Conservation (phyloP, 768 basidiomycete species). For the Holtermannia corniformis region DNA sequence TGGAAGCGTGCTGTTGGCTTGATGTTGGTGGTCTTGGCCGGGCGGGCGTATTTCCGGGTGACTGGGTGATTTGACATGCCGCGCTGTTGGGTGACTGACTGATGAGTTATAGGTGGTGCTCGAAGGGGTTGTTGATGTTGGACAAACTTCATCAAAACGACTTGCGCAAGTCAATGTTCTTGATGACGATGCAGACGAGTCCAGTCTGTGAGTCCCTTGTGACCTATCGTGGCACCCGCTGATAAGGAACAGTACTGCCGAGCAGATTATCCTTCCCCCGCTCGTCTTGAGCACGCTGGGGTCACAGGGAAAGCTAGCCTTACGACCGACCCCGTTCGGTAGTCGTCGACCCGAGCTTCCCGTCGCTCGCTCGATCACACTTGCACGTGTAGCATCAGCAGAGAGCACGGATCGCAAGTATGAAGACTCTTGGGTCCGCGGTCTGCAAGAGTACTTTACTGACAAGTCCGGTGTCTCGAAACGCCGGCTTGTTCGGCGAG, state of each 20-base stretch:
- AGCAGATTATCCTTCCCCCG: constrained; percentile 32
- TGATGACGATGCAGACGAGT: constrained; percentile 18
- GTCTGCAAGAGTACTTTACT: constrained; percentile 19
- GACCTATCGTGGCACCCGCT: background rate
- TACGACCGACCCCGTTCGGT: constrained; percentile 31
- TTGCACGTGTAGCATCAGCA: constrained; percentile 32
- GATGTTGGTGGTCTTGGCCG: constrained; percentile 32
- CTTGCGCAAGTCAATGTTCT: constrained; percentile 31
- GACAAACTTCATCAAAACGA: no score
- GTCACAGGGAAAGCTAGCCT: constrained; percentile 5
- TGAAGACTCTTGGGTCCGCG: constrained; percentile 28
- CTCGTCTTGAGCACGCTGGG: constrained; percentile 20
- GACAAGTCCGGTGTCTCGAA: background rate
- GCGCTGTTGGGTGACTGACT: background rate
- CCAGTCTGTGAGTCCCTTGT: constrained; percentile 17
- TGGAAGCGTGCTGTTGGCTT: constrained; percentile 32
- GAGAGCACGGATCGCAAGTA: constrained; percentile 34
- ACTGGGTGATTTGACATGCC: constrained; percentile 30
- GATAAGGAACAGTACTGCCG: constrained; percentile 13
- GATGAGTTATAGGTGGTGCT: constrained; percentile 8
- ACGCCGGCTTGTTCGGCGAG: constrained; percentile 20
- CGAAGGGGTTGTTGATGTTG: no score
- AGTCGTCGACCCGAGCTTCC: constrained; percentile 32
- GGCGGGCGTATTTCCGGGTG: constrained; percentile 38
- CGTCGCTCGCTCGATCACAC: constrained; percentile 26